A percentile compares a stretch with the other conserved stretches of the same genome.
Evolutionary conservation across 768 basidiomycete genomes (phyloP).

Genomic region (Pleurotus giganteus): DNA sequence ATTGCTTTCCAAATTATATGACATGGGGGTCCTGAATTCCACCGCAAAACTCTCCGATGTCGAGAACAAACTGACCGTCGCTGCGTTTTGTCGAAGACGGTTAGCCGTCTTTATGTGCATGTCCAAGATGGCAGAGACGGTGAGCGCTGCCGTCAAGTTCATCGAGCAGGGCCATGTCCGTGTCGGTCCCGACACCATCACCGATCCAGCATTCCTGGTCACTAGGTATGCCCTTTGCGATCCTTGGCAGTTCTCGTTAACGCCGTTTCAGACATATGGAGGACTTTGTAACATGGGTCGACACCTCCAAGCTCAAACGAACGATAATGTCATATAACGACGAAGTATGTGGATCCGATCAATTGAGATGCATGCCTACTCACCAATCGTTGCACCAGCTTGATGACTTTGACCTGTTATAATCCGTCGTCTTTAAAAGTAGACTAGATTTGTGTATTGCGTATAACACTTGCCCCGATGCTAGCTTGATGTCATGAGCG

Average conservation of each 20-base stretch:
- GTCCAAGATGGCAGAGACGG: constrained; percentile 93
- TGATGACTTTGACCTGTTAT: constrained; percentile 92
- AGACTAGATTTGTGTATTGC: not conserved
- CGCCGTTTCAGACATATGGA: constrained; percentile 77
- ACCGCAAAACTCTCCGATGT: constrained; percentile 90
- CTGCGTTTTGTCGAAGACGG: constrained; percentile 89
- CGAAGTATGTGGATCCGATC: constrained; percentile 53
- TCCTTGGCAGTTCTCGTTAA: constrained; percentile 7
- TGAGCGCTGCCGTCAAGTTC: constrained; percentile 92
- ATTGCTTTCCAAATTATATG: constrained; percentile 92
- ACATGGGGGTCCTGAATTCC: constrained; percentile 90
- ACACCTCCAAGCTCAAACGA: constrained; percentile 94
- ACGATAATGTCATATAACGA: constrained; percentile 97
- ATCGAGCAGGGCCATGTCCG: constrained; percentile 98
- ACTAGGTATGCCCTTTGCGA: constrained; percentile 54
- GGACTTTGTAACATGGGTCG: constrained; percentile 99
- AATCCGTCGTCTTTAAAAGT: constrained; percentile 12
- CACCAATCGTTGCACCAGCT: constrained; percentile 46
- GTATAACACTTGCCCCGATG: too few species aligned
- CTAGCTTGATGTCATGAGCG: not conserved
- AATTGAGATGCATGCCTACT: not conserved
- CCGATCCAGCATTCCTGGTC: constrained; percentile 94
- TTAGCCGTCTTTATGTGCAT: constrained; percentile 91
- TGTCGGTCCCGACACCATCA: constrained; percentile 93
- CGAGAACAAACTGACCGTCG: constrained; percentile 94